Evolutionary conservation across 1,139 yeast species (phyloP).

Genomic region (Trichomonascaceae sp.): DNA sequence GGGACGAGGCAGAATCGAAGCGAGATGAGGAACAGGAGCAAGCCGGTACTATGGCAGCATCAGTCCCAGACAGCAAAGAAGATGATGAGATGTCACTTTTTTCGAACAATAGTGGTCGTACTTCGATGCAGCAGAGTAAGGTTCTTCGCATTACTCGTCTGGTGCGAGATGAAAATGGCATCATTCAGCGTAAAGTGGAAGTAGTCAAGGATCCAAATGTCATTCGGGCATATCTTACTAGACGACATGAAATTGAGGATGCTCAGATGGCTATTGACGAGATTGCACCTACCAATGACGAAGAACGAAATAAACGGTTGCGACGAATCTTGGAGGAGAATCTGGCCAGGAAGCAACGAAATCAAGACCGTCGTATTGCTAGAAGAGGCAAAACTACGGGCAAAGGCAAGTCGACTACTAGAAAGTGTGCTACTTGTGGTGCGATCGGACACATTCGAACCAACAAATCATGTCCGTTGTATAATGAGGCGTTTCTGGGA

Average conservation of each 20-base stretch:
- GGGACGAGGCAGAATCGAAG: slow-evolving; percentile 35
- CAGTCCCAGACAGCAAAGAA: slow-evolving; percentile 16
- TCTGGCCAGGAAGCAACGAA: slow-evolving; percentile 74
- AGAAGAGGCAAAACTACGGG: slow-evolving; percentile 39
- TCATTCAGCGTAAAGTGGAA: slow-evolving; percentile 76
- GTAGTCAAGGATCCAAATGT: slow-evolving; percentile 78
- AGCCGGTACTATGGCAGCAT: not conserved
- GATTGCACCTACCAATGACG: slow-evolving; percentile 75
- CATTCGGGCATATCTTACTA: slow-evolving; percentile 76
- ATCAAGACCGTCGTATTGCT: slow-evolving; percentile 57
- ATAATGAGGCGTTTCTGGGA: slow-evolving; percentile 36
- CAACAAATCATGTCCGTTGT: slow-evolving; percentile 85
- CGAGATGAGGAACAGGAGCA: slow-evolving; percentile 16
- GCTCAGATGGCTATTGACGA: slow-evolving; percentile 60
- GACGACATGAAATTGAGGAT: slow-evolving; percentile 71
- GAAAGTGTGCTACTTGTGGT: slow-evolving; percentile 93
- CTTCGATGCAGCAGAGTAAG: slow-evolving; percentile 31
- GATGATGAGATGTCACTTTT: slow-evolving; percentile 34
- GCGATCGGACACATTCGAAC: slow-evolving; percentile 93
- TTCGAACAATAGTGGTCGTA: slow-evolving; percentile 26
- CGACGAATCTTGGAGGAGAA: slow-evolving; percentile 76
- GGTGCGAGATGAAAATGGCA: slow-evolving; percentile 78
- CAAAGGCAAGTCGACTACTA: slow-evolving; percentile 58
- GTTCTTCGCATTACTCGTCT: slow-evolving; percentile 73
- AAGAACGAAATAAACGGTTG: slow-evolving; percentile 73